These are phyloP conservation scores for Pythium periplocum DNA, from an alignment of 352 stramenopile species.

Conservation along the genomic window DNA sequence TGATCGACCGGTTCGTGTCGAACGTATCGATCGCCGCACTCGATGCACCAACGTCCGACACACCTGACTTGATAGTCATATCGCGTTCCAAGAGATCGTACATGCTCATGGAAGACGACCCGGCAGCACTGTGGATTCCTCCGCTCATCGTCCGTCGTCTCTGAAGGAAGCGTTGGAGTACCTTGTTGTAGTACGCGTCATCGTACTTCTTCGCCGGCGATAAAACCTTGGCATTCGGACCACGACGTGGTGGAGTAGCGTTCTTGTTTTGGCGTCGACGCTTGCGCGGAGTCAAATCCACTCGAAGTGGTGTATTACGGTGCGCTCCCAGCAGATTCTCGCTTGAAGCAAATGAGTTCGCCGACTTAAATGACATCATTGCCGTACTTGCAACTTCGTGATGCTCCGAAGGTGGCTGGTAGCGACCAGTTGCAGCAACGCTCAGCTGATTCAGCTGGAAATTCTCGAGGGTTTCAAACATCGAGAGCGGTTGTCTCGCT, in stretches of 20 bases:
- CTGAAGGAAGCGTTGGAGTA: slow-evolving; percentile 49
- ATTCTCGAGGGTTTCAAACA: slow-evolving; percentile 63
- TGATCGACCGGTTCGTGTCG: not conserved
- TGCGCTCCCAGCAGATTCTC: not conserved
- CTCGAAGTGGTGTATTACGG: not conserved
- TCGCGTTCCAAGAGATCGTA: slow-evolving; percentile 2
- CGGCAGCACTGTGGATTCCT: slow-evolving; percentile 34
- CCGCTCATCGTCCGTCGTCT: slow-evolving; percentile 25
- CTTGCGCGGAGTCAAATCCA: slow-evolving; percentile 18
- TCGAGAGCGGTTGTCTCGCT: slow-evolving; percentile 15
- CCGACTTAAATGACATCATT: slow-evolving; percentile 6
- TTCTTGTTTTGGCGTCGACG: slow-evolving; percentile 3
- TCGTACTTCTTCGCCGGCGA: slow-evolving; percentile 19
- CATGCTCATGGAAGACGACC: slow-evolving; percentile 38
- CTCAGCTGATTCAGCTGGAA: slow-evolving; percentile 29
- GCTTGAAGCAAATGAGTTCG: slow-evolving; percentile 4
- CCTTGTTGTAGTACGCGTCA: slow-evolving; percentile 68
- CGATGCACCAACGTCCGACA: not conserved
- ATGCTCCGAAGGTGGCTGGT: slow-evolving; percentile 17
- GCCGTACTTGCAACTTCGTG: not conserved
- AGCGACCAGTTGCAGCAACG: slow-evolving; percentile 13
- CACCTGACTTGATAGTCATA: not conserved
- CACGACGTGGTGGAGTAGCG: not conserved
- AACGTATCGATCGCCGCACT: not conserved
- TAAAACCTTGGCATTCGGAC: slow-evolving; percentile 12